A percentile compares a stretch with the other conserved stretches of the same genome.
phyloP scores from a whole-genome alignment of 345 rosid genomes.

The Populus simonii region DNA sequence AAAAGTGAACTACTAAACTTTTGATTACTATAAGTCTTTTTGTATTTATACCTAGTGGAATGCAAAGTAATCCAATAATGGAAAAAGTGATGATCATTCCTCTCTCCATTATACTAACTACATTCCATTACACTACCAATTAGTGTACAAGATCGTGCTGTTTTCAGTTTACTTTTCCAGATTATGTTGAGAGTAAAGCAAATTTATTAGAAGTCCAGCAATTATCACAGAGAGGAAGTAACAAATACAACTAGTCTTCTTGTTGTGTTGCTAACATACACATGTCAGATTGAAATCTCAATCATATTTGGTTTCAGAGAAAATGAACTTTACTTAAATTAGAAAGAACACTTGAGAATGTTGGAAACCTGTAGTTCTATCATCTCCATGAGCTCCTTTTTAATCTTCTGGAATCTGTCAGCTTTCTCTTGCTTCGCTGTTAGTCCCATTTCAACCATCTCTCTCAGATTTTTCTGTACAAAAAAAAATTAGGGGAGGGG shows the following conservation, averaged over 20 bases:
- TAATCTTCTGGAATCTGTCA: constrained; percentile 33
- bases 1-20: not conserved
- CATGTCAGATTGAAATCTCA: not conserved
- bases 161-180: not conserved
- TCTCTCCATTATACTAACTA: not conserved
- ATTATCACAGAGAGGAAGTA: not conserved
- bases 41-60: not conserved
- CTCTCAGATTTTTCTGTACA: constrained; percentile 38
- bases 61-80: not conserved
- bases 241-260: not conserved
- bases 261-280: not conserved
- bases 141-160: not conserved
- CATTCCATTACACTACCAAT: not conserved
- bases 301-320: not conserved
- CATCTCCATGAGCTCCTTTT: constrained; percentile 34
- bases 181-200: not conserved
- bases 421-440: constrained; percentile 42
- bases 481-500: not conserved
- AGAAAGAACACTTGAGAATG: not conserved
- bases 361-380: constrained; percentile 31
- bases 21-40: not conserved
- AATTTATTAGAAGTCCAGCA: not conserved
- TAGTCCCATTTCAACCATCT: constrained; percentile 34
- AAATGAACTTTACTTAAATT: not conserved
- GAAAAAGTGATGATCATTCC: not conserved